These are phyloP conservation scores for Kalmusia sp. DNA, from an alignment of 2,329 filamentous ascomycete species.

Conservation along the genomic window DNA sequence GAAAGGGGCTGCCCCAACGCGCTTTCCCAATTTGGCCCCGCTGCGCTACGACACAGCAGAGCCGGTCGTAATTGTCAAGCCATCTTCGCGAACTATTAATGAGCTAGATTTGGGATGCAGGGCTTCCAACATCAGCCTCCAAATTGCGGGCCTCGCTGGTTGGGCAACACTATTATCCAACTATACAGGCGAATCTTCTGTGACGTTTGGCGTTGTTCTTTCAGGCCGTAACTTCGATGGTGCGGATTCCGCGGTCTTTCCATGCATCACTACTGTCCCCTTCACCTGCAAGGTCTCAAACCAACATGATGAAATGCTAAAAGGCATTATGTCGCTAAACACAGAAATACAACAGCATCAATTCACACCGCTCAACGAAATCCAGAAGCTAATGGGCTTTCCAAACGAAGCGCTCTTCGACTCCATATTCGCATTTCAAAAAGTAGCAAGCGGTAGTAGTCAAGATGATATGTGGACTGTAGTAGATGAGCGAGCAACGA, in stretches of 20 bases:
- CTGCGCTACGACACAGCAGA: conserved; percentile 50
- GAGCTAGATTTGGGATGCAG: conserved; percentile 65
- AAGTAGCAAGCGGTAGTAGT: conserved; percentile 46
- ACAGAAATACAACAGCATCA: conserved; percentile 72
- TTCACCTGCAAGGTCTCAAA: conserved; percentile 65
- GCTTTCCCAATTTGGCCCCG: conserved; percentile 80
- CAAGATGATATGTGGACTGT: conserved; percentile 62
- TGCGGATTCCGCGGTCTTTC: conserved; percentile 70
- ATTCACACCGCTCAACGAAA: conserved; percentile 71
- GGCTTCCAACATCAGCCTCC: conserved; percentile 70
- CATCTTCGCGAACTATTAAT: conserved; percentile 50
- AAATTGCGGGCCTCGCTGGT: conserved; percentile 76
- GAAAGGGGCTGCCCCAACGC: conserved; percentile 64
- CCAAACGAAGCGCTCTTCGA: conserved; percentile 76
- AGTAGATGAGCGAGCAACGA: conserved; percentile 69
- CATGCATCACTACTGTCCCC: conserved; percentile 83
- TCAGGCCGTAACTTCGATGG: conserved; percentile 72
- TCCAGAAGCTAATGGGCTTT: conserved; percentile 75
- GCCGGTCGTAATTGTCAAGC: conserved; percentile 45
- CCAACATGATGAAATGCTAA: conserved; percentile 65
- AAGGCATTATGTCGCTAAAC: conserved; percentile 71
- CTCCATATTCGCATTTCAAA: conserved; percentile 85
- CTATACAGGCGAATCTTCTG: conserved; percentile 76
- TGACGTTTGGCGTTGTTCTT: conserved; percentile 81
- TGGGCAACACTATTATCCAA: conserved; percentile 79